A percentile compares a stretch with the other conserved stretches of the same genome.
Conservation (phyloP, 768 basidiomycete species). For the Antrodiella citrinella region DNA sequence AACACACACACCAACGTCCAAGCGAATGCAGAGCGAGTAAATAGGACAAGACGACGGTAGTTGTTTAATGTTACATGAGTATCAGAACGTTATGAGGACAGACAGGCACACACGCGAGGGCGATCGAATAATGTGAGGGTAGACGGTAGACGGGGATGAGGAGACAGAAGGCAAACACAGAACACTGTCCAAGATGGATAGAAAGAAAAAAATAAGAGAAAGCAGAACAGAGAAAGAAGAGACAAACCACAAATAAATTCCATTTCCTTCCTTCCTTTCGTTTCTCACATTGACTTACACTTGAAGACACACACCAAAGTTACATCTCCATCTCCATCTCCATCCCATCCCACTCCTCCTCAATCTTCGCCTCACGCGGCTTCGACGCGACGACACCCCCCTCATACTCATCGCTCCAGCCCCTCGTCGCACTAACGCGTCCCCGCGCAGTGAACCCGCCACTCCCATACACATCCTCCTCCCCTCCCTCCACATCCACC, state of each 20-base stretch:
- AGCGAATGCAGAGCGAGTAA: too few relatives aligned
- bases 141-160: too few relatives aligned
- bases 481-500: conserved; percentile 24
- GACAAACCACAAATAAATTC: background rate
- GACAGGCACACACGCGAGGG: too few relatives aligned
- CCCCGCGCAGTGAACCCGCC: conserved; percentile 21
- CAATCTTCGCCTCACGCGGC: conserved; percentile 21
- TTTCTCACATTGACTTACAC: background rate
- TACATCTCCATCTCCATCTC: conserved; percentile 66
- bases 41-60: too few relatives aligned
- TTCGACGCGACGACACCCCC: background rate
- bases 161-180: too few relatives aligned
- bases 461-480: conserved; percentile 22
- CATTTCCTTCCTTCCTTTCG: background rate
- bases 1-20: too few relatives aligned
- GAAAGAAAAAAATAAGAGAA: too few relatives aligned
- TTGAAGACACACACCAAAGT: conserved; percentile 27
- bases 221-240: background rate
- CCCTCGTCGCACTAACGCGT: conserved; percentile 18
- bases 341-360: conserved; percentile 40
- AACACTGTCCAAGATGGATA: too few relatives aligned
- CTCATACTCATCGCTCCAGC: conserved; percentile 33
- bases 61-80: too few relatives aligned
- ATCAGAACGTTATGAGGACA: too few relatives aligned
- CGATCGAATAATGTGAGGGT: too few relatives aligned